Conservation (phyloP, 331 rosid genomes). For the Telfairia occidentalis region DNA sequence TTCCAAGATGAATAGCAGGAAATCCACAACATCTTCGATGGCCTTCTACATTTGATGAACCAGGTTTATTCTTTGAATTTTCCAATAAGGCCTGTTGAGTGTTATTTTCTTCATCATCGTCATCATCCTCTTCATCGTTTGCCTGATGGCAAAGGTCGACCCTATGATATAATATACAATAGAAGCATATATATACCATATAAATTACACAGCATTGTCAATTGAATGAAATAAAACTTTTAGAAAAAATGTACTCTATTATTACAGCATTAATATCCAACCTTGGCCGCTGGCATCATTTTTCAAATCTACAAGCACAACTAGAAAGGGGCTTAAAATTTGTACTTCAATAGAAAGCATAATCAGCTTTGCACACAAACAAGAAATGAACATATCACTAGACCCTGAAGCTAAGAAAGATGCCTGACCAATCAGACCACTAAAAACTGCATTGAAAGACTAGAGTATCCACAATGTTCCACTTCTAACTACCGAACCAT, state of each 20-base stretch:
- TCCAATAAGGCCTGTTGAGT: slow-evolving; percentile 36
- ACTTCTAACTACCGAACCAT: neutral
- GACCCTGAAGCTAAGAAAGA: neutral
- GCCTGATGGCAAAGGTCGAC: slow-evolving; percentile 75
- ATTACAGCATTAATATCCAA: neutral
- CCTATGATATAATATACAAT: slow-evolving; percentile 43
- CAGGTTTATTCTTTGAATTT: slow-evolving; percentile 22
- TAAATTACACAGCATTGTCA: slow-evolving; percentile 10
- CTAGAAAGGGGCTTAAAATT: slow-evolving; percentile 2
- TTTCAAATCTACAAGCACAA: neutral
- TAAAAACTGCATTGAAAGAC: neutral
- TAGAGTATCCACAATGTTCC: neutral
- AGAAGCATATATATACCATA: slow-evolving; percentile 18
- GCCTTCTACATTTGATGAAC: slow-evolving; percentile 21
- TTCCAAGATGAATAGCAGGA: slow-evolving; percentile 42
- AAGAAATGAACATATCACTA: neutral
- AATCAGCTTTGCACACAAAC: neutral
- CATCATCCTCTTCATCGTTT: slow-evolving; percentile 61
- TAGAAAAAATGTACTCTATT: neutral
- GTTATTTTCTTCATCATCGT: slow-evolving; percentile 34
- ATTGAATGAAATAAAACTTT: neutral
- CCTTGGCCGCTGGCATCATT: neutral
- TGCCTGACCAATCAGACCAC: neutral
- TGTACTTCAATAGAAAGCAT: neutral
- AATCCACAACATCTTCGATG: slow-evolving; percentile 43